phyloP scores from a whole-genome alignment of 768 basidiomycete genomes.

The Phaffia tasmanica region DNA sequence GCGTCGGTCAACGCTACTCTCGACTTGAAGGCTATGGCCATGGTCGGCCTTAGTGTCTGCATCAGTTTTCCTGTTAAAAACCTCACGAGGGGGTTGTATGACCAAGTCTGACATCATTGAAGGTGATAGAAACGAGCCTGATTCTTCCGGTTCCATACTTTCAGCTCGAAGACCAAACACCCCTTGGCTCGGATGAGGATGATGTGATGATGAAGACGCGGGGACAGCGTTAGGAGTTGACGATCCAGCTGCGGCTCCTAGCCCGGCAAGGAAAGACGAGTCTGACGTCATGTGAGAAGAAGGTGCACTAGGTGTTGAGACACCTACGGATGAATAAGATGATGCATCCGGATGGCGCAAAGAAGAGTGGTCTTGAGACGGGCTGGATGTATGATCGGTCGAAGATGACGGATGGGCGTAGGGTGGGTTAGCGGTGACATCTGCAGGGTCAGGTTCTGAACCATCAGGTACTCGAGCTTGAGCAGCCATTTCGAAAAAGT shows the following conservation, averaged over 20 bases:
- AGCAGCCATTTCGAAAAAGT: conserved; percentile 90
- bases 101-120: too few species aligned
- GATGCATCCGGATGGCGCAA: not conserved
- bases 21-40: too few species aligned
- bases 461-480: conserved; percentile 68
- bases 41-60: too few species aligned
- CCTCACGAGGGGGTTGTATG: too few species aligned
- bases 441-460: conserved; percentile 44
- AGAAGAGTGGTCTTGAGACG: not conserved
- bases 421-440: not conserved
- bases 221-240: conserved; percentile 6
- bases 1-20: too few species aligned
- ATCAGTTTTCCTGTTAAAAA: too few species aligned
- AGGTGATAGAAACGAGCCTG: too few species aligned
- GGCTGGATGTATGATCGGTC: not conserved
- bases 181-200: not conserved
- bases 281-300: conserved; percentile 5
- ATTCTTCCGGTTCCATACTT: too few species aligned
- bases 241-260: conserved; percentile 8
- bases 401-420: not conserved
- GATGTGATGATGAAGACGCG: not conserved
- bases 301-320: not conserved
- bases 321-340: not conserved
- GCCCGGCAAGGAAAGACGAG: conserved; percentile 16
- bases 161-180: too few species aligned